Percentiles rank a stretch among this genome's conserved stretches.
Conservation (phyloP, 2,329 filamentous ascomycete genomes). For the Fusarium aywerte region DNA sequence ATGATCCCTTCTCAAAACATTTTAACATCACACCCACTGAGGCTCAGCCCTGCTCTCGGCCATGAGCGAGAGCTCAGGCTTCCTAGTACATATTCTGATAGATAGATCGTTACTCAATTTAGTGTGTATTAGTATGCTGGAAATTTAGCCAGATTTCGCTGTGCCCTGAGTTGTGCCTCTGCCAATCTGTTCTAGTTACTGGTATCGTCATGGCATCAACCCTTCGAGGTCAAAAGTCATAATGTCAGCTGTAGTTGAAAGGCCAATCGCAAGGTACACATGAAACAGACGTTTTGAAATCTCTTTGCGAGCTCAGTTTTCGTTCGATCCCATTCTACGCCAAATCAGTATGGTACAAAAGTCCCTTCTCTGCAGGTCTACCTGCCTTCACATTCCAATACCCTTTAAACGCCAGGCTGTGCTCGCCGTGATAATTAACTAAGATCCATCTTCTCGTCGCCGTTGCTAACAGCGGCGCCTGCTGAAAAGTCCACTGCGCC, state of each 20-base stretch:
- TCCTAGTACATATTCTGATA: not conserved
- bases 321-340: conserved; percentile 41
- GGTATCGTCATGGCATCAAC: not conserved
- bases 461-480: conserved; percentile 35
- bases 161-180: not conserved
- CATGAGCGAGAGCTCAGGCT: not conserved
- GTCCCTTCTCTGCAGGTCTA: conserved; percentile 31
- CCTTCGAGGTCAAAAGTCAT: not conserved
- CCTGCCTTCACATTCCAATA: conserved; percentile 35
- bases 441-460: conserved; percentile 62
- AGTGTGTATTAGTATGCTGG: not conserved
- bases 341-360: conserved; percentile 48
- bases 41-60: conserved; percentile 31
- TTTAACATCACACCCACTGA: conserved; percentile 42
- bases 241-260: not conserved
- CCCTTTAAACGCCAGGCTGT: conserved; percentile 49
- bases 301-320: conserved; percentile 30
- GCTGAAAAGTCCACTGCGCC: conserved; percentile 79
- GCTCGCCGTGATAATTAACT: conserved; percentile 50
- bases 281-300: conserved; percentile 23
- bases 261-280: conserved; percentile 10
- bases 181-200: not conserved
- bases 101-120: not conserved
- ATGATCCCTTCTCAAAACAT: conserved; percentile 47
- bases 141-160: too few species aligned